Evolutionary conservation across 2,329 filamentous ascomycete genomes (phyloP), one percentile per base, ranked within the genome.

Genomic region (Fusarium algeriense): DNA sequence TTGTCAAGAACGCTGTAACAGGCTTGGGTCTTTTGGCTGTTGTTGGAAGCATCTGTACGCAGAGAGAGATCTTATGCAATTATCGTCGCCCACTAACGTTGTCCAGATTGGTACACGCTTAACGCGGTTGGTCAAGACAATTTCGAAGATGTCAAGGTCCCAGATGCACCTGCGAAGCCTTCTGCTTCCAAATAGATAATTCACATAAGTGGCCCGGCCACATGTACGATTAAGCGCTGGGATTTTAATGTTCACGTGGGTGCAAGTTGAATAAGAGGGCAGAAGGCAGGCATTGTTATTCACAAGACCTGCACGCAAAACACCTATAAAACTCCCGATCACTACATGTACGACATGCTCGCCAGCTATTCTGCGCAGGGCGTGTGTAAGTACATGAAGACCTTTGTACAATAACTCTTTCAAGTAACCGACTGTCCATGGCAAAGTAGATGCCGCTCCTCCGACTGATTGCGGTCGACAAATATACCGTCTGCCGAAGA

Each of bases 141-240:
- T 74, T 99, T 99, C 84, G 93, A 95, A 63, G 96, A 99, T 80
- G 95, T 98, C 76, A 91, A 94, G 79, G 91, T 98, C 40, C 96
- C 96, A 32, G 92, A 93, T 79, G 85, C 88, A 56, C 91, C 93
- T 50, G 81, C 83, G 53, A 83, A 86, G 65, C 81, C 84, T n/a
- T 77, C 83, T 41, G 80, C 83, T 46, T 65, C 78, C 35, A 81
- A 79, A 66, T 81, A 75, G 72, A 69, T n/a, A 45, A 10, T 37
- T 43, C 34, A 23, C 11, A 23, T 41, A 20, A 50, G 40, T 37
- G 15, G 63, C n/a, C 46, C 23, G 17, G 28, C 35, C 28, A 53
- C 17, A 56, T 55, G 48, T 56, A 67, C 34, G 44, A 64, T 52
- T 30, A 58, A 67, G 52, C 68, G 40, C 52, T 67, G 43, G 32